phyloP scores from a whole-genome alignment of 768 basidiomycete species.

The Cystobasidium ongulense region DNA sequence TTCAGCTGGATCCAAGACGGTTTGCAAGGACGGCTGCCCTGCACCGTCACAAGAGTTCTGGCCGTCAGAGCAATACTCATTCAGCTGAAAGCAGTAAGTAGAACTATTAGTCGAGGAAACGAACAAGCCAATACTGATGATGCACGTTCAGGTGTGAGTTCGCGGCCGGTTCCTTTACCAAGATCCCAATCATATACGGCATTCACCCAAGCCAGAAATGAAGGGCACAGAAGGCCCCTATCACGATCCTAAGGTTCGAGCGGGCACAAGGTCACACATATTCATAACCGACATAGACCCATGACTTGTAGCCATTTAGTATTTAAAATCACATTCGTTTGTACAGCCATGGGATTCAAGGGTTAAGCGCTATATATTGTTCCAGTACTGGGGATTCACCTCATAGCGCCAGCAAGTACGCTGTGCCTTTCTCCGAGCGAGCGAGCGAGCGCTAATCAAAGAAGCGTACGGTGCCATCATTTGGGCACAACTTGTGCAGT shows the following conservation, averaged over 20 bases:
- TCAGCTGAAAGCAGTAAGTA: not conserved
- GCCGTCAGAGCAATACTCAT: not conserved
- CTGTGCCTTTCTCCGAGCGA: too few species aligned
- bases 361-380: too few species aligned
- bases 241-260: not conserved
- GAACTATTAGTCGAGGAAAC: too few species aligned
- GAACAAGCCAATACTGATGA: too few species aligned
- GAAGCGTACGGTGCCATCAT: not conserved
- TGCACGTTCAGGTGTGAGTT: not conserved
- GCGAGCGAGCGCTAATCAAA: not conserved
- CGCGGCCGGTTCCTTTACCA: not conserved
- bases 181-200: not conserved
- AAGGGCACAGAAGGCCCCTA: not conserved
- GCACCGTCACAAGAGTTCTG: not conserved
- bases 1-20: not conserved
- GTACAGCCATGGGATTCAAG: too few species aligned
- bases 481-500: constrained; percentile 16
- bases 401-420: too few species aligned
- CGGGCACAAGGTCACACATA: too few species aligned
- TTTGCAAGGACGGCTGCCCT: not conserved
- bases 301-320: too few species aligned
- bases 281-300: too few species aligned
- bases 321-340: too few species aligned
- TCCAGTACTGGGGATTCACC: too few species aligned
- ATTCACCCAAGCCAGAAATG: not conserved